Base-by-base conservation (phyloP, 306 rosid genomes). In the Medicago ruthenica region DNA sequence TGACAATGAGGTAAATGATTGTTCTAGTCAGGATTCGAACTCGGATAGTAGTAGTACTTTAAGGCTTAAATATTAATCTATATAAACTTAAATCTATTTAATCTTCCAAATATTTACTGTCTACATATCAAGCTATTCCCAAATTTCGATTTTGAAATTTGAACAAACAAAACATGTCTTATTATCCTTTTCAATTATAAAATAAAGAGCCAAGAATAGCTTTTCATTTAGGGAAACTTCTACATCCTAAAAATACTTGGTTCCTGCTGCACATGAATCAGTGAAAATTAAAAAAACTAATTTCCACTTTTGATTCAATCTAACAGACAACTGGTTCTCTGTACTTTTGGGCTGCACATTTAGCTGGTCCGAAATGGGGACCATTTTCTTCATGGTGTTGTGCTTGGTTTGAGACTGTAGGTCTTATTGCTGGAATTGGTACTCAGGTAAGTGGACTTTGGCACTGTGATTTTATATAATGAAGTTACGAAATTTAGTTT, bases 331-430 rank as follows among this genome's bases (percentile, higher is more conserved):
- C 98, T 27, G 98, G 96, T 58, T 92, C 98, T 64, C 89, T 92
- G 9, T 92, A 92, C 84, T 90, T 92, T 75, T 92, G 98, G 98
- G 98, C 98, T 55, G 98, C 98, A 2, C 98, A 92, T 83, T 86
- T 92, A 77, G 96, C 98, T 9, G 98, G 97, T 22, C 92, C 96
- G 3, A 88, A 82, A 76, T 90, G 96, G 96, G 98, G 98, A 51
- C 96, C 98, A 65, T 89, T 92, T 71, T 94, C 98, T 65, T 92
- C 98, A 13, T 92, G 98, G 96, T 88, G 92, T 40, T 90, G 96
- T 71, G 98, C 96, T 73, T 92, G 98, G 98, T 96, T 92, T 8
- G 98, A 92, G 81, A 83, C 91, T 51, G 87, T 92, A 67, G 98
- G 98, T 6, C 94, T 92, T 47, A 75, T 88, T 78, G 94, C 98